Base-by-base conservation (phyloP, 371 early-diverging fungal genomes). In the Mortierella sp. region DNA sequence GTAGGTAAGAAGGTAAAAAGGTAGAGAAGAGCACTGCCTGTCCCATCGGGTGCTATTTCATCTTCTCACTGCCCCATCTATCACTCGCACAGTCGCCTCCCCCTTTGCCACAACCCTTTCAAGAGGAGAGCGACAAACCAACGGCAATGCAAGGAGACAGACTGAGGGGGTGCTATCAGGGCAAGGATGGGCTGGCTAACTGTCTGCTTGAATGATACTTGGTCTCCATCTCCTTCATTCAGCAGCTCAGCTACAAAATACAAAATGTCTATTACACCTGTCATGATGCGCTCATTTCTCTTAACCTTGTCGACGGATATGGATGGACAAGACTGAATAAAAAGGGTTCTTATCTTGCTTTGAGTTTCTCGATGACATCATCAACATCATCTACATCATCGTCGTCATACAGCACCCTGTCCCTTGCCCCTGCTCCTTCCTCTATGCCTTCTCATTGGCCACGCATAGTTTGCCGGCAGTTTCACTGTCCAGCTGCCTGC, bases 261-360 rank as follows among this genome's bases (percentile, higher is more conserved):
- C 32, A 49, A 18, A 18, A 14, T 51, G 4, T 2, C 18, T 1
- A 32, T 60, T 24, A 60, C 14, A 4, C 4, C 60, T 60, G 32
- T 60, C 60, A 60, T 60, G 32, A 60, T 60, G 60, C 60, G 60
- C 32, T 60, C 60, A 60, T 60, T n/a, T n/a, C 12, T 46, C 48
- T 46, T 46, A 11, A 46, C 48, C 48, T 46, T 46, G 11, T 29
- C 27, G 27, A 11, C 58, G 12, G 27, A 24, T 54, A 41, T 12
- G 14, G 58, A 27, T 58, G 58, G 29, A 58, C 29, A 58, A 24
- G 11, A 46, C 11, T 12, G 14, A 49, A 49, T 49, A 16, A 21
- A 21, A 51, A 0, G 51, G 56, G 27, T 56, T 11, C 56, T 56
- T 56, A 56, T 56, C 56, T 56, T 18, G 56, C 24, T 56, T 56